These are phyloP conservation scores for Artemisia tridentata DNA, from an alignment of 129 eudicot species.

Conservation along the genomic window DNA sequence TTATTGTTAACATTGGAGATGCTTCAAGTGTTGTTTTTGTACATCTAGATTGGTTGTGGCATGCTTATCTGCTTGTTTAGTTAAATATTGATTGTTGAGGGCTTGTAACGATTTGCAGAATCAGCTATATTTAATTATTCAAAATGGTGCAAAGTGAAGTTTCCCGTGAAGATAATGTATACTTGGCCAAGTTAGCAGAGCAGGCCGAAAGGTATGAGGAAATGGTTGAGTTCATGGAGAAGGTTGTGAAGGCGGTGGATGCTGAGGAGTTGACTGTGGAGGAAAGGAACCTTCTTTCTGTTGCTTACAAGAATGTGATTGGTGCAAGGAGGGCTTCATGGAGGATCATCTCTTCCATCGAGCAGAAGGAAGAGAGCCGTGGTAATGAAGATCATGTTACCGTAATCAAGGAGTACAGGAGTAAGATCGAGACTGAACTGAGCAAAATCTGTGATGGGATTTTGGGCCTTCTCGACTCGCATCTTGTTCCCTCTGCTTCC, in stretches of 20 bases:
- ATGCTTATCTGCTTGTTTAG: background rate
- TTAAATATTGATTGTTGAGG: background rate
- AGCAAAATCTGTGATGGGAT: slow-evolving; percentile 86
- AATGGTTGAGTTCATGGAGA: slow-evolving; percentile 89
- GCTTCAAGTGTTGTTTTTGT: background rate
- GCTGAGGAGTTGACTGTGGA: slow-evolving; percentile 47
- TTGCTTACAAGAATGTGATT: slow-evolving; percentile 85
- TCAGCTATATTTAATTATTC: background rate
- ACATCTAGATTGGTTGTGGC: background rate
- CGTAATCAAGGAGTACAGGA: slow-evolving; percentile 61
- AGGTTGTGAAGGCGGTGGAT: slow-evolving; percentile 45
- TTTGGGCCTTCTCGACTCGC: slow-evolving; percentile 66
- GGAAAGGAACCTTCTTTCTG: slow-evolving; percentile 82
- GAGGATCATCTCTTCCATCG: slow-evolving; percentile 84
- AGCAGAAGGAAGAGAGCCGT: slow-evolving; percentile 79
- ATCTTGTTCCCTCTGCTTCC: slow-evolving; percentile 61
- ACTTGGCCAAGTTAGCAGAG: slow-evolving; percentile 82
- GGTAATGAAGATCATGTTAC: slow-evolving; percentile 75
- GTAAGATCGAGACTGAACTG: slow-evolving; percentile 71
- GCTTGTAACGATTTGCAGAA: slow-evolving; percentile 4
- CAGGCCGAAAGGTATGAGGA: slow-evolving; percentile 88
- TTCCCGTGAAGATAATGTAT: slow-evolving; percentile 73
- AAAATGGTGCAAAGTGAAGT: slow-evolving; percentile 26
- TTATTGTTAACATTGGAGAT: background rate
- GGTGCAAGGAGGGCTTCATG: slow-evolving; percentile 91